Evolutionary conservation across 1,284 basidiomycete species (phyloP), one percentile per base, ranked within the genome.

Genomic region (Jaminaea rosea): DNA sequence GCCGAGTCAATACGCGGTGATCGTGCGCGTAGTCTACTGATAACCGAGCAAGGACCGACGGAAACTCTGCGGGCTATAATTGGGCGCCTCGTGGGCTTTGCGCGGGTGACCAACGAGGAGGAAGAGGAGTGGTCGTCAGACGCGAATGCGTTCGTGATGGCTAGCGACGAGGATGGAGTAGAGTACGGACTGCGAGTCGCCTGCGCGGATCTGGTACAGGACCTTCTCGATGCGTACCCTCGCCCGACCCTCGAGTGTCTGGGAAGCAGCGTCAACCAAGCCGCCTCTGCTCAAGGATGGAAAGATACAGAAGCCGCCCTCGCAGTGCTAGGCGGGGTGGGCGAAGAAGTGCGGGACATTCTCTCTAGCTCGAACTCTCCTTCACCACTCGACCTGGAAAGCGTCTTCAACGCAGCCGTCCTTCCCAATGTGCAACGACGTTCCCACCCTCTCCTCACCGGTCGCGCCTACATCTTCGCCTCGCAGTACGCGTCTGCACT

Each of bases 381-480:
- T 21, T 81, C 82, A 46, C 82, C 83, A 0, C 83, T 94, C 47
- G 84, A 93, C 67, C 80, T 94, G 23, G 83, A 84, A 50, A 79
- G 78, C 50, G 76, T 94, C 32, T 83, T 97, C 48, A 77, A 82
- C 19, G 81, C 83, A 56, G 81, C 93, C 49, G 82, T 97, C 34
- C 87, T 90, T 4, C 82, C 84, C 15, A 78, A 89, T 41, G 78
- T 97, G 28, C 77, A 81, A 42, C 82, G 85, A 85, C 61, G 49
- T 78, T 75, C 34, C 6, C 26, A 47, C 48, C 87, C 89, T 0
- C 96, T 96, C 80, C 76, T 98, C 44, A 91, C 94, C 75, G 94
- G 93, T 8, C 81, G 93, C 51, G 87, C 84, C 1, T 94, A 97
- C 58, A 88, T 97, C 34, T 93, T 97, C 67, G 89, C 90, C 0